Conservation (phyloP, 2,329 filamentous ascomycete species). For the Camillea tinctor region DNA sequence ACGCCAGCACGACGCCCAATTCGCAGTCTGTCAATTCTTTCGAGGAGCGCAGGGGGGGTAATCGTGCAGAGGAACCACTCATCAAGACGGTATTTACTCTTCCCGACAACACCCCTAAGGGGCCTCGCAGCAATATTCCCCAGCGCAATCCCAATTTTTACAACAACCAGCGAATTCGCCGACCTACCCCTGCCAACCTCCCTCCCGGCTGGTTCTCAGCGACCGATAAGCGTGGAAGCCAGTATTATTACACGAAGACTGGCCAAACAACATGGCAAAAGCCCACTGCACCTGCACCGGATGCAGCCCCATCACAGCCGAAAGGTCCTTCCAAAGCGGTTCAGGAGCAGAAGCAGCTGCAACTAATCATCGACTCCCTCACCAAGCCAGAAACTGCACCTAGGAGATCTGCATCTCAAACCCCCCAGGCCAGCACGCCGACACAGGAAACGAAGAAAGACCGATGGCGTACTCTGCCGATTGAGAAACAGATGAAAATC, state of each 20-base stretch:
- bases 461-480: conserved; percentile 66
- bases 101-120: conserved; percentile 54
- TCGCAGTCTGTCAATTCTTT: conserved; percentile 52
- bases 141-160: conserved; percentile 55
- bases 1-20: conserved; percentile 43
- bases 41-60: conserved; percentile 65
- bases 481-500: conserved; percentile 91
- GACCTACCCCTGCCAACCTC: conserved; percentile 50
- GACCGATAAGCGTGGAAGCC: conserved; percentile 66
- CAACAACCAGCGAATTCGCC: conserved; percentile 52
- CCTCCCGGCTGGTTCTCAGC: conserved; percentile 86
- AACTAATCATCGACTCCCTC: conserved; percentile 83
- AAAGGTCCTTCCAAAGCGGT: conserved; percentile 64
- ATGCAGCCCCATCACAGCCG: conserved; percentile 53
- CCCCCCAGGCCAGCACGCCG: conserved; percentile 58
- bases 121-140: conserved; percentile 58
- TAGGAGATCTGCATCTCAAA: conserved; percentile 56
- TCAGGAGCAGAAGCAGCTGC: conserved; percentile 69
- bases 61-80: conserved; percentile 43
- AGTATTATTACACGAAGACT: conserved; percentile 81
- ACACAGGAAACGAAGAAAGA: conserved; percentile 61
- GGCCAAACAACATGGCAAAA: conserved; percentile 80
- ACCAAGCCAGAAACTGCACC: conserved; percentile 66
- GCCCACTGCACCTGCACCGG: conserved; percentile 68
- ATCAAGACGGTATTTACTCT: conserved; percentile 43